These are phyloP conservation scores for Cryphonectria nitschkei DNA, from an alignment of 2,329 filamentous ascomycete species.

Conservation along the genomic window DNA sequence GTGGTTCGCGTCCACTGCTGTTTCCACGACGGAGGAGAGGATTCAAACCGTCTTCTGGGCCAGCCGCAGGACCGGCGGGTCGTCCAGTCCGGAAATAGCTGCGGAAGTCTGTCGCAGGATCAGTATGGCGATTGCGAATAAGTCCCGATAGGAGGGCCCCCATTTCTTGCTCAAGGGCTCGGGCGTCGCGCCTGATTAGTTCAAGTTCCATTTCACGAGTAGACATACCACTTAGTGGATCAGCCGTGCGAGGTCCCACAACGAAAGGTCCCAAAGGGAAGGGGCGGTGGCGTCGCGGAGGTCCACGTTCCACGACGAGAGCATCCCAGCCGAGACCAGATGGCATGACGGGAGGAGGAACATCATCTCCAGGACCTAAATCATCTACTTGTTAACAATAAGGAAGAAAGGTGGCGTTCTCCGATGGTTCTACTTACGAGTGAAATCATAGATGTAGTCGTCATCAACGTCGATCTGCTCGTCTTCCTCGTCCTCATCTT, in stretches of 20 bases:
- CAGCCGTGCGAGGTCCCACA: conserved; percentile 55
- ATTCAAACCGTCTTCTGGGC: conserved; percentile 81
- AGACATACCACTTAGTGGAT: conserved; percentile 54
- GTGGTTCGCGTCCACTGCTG: conserved; percentile 47
- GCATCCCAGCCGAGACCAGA: conserved; percentile 61
- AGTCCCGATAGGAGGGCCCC: conserved; percentile 21
- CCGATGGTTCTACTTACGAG: conserved; percentile 48
- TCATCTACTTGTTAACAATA: conserved; percentile 14
- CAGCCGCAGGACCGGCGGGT: conserved; percentile 56
- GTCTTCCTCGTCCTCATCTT: conserved; percentile 67
- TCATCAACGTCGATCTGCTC: conserved; percentile 72
- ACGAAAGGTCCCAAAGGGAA: conserved; percentile 59
- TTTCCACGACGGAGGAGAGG: conserved; percentile 75
- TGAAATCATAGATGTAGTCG: conserved; percentile 65
- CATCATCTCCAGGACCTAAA: conserved; percentile 44
- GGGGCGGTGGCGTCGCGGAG: conserved; percentile 60
- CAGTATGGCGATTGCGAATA: conserved; percentile 29
- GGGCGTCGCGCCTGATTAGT: conserved; percentile 19
- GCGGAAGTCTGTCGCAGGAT: conserved; percentile 47
- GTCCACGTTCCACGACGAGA: conserved; percentile 53
- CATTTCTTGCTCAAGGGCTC: conserved; percentile 21
- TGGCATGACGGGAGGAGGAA: conserved; percentile 48
- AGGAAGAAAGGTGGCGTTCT: neutral
- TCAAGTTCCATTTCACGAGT: conserved; percentile 25
- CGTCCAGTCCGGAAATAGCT: conserved; percentile 55